Base-by-base conservation (phyloP, 2,329 filamentous ascomycete genomes). In the Aplosporella prunicola region DNA sequence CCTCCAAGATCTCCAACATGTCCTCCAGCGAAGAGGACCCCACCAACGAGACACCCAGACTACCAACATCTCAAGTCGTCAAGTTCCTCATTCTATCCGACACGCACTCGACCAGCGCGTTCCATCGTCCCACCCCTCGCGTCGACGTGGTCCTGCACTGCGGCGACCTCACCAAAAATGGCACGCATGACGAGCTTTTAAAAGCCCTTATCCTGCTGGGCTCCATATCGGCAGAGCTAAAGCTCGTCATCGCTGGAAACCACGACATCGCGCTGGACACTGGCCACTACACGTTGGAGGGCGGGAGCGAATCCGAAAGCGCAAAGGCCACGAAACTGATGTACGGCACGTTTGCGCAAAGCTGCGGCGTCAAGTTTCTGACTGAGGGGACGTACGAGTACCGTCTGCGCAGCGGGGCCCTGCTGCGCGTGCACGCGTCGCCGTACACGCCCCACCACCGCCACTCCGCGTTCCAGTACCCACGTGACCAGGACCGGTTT, bases 191-290 rank as follows among this genome's bases (percentile, higher is more conserved):
- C 9, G 68, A 76, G 47, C 71, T 74, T 46, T 45, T 62, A 22
- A 42, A 49, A 9, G 64, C 67, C 4, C 46, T 76, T 9, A 46
- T 59, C 3, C 62, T 72, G 54, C 58, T 78, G 7, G 53, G 56
- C 9, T 47, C 49, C 1, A 64, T 72, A 24, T 56, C 69, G 11
- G 73, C 73, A 1, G 63, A 68, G 4, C 52, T 79, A 4, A 80
- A 78, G 46, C 59, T 80, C 15, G 67, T 78, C 9, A 78, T 80
- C 42, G 68, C 74, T 0, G 76, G 76, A 0, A 79, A 79, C 48
- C 76, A 79, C 54, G 75, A 78, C 47, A 59, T 76, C 29, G 69
- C 67, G 3, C 61, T 79, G 1, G 74, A 79, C 44, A 57, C 61
- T 26, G 51, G 53, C 1, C 72, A 67, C 49, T 72, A 69, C 31